Evolutionary conservation across 805 yeast species (phyloP).

Genomic region (Priceomyces melissophilus): DNA sequence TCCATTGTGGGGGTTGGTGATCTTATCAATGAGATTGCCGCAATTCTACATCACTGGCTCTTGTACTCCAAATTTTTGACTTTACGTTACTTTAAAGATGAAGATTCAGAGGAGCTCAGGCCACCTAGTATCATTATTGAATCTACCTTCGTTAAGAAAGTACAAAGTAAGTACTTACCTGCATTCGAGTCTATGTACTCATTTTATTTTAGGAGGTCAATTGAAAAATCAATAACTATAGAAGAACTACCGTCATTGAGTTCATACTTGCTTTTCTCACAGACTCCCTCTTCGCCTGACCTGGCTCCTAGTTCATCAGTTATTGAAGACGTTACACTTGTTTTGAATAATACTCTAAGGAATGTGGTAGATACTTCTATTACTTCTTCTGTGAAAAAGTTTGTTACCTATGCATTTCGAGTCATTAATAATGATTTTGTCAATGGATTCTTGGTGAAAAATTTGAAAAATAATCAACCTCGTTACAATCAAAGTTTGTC

Average conservation of each 20-base stretch:
- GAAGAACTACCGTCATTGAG: slow-evolving; percentile 69
- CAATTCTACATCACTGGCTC: slow-evolving; percentile 83
- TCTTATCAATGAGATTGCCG: slow-evolving; percentile 63
- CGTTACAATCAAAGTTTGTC: slow-evolving; percentile 33
- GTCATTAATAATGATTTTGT: slow-evolving; percentile 64
- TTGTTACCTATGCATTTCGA: slow-evolving; percentile 53
- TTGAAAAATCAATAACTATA: slow-evolving; percentile 74
- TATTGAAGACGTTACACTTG: slow-evolving; percentile 78
- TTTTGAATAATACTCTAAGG: slow-evolving; percentile 63
- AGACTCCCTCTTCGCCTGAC: slow-evolving; percentile 36
- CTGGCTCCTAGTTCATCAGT: slow-evolving; percentile 75
- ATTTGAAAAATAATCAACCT: slow-evolving; percentile 38
- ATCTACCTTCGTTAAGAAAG: slow-evolving; percentile 55
- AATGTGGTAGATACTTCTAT: slow-evolving; percentile 75
- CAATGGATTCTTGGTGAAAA: slow-evolving; percentile 42
- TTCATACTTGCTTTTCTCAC: slow-evolving; percentile 19
- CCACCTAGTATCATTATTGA: slow-evolving; percentile 52
- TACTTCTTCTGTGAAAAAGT: slow-evolving; percentile 47
- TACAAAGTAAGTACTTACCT: slow-evolving; percentile 51
- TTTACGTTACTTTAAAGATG: slow-evolving; percentile 58
- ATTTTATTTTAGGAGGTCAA: slow-evolving; percentile 70
- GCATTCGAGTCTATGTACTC: slow-evolving; percentile 61
- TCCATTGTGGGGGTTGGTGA: slow-evolving; percentile 67
- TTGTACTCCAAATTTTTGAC: slow-evolving; percentile 71
- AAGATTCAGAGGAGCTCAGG: slow-evolving; percentile 20